These are phyloP conservation scores for Mucor plumbeus DNA, from an alignment of 371 early-diverging fungal species.

Conservation along the genomic window DNA sequence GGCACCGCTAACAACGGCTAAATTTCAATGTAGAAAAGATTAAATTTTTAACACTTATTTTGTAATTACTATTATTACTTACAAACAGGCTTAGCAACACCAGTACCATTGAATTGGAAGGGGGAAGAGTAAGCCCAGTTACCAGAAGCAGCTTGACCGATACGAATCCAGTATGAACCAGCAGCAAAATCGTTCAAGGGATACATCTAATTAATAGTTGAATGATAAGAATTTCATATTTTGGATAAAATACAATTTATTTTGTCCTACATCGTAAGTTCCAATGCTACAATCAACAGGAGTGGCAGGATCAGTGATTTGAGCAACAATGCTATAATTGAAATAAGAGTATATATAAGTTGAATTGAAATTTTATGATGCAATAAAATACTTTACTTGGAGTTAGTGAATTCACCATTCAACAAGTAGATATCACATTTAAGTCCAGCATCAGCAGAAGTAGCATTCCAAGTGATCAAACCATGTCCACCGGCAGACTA, in stretches of 20 bases:
- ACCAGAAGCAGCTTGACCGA: slow-evolving; percentile 41
- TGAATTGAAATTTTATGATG: background rate
- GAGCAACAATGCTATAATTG: slow-evolving; percentile 33
- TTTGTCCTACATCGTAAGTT: slow-evolving; percentile 32
- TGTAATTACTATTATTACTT: slow-evolving; percentile 19
- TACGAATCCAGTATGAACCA: slow-evolving; percentile 55
- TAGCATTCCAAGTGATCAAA: slow-evolving; percentile 48
- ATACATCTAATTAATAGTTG: slow-evolving; percentile 34
- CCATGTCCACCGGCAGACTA: slow-evolving; percentile 50
- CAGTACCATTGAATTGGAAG: slow-evolving; percentile 49
- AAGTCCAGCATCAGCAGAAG: slow-evolving; percentile 33
- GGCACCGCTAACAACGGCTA: slow-evolving; percentile 24
- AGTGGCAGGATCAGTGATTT: slow-evolving; percentile 30
- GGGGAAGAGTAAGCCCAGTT: slow-evolving; percentile 51
- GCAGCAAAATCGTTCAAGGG: slow-evolving; percentile 53
- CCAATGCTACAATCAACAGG: slow-evolving; percentile 34
- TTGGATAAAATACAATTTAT: background rate
- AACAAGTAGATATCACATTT: slow-evolving; percentile 53
- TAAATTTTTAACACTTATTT: background rate
- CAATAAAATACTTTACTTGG: slow-evolving; percentile 36
- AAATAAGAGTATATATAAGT: background rate
- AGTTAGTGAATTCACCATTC: slow-evolving; percentile 45
- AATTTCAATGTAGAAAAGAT: background rate
- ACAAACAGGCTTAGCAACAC: slow-evolving; percentile 43
- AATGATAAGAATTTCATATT: background rate